These are phyloP conservation scores for Naganishia sp. DNA, from an alignment of 1,284 basidiomycete genomes.

Conservation along the genomic window DNA sequence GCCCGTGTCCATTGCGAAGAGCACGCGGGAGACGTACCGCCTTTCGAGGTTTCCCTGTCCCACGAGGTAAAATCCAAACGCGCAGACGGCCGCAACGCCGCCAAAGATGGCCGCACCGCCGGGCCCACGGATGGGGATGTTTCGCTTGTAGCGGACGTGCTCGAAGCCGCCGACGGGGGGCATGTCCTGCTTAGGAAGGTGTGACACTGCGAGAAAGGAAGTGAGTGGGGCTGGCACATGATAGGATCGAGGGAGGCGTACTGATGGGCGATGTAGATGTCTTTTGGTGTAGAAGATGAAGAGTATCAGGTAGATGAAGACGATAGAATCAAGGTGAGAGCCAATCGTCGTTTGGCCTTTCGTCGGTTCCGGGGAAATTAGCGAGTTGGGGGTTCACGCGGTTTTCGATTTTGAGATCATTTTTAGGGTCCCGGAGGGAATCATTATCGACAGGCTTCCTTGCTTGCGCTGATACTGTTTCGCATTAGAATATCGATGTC, in stretches of 20 bases:
- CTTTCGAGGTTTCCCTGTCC: slow-evolving; percentile 88
- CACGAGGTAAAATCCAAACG: slow-evolving; percentile 88
- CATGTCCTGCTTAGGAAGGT: slow-evolving; percentile 64
- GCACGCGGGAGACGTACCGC: slow-evolving; percentile 64
- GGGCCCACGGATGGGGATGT: slow-evolving; percentile 88
- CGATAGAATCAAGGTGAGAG: background rate
- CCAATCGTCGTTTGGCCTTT: background rate
- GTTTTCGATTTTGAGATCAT: no score
- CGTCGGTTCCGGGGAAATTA: no score
- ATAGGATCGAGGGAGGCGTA: background rate
- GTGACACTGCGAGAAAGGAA: background rate
- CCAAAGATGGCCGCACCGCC: slow-evolving; percentile 83
- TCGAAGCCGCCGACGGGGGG: slow-evolving; percentile 93
- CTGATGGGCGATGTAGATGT: slow-evolving; percentile 4
- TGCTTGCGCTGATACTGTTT: no score
- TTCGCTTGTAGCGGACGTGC: slow-evolving; percentile 91
- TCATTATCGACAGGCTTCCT: no score
- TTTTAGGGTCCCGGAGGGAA: no score
- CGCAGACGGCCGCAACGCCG: slow-evolving; percentile 79
- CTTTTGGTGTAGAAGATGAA: no score
- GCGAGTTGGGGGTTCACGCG: no score
- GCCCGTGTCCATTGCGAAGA: background rate
- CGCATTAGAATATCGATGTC: no score
- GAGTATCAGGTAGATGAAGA: no score
- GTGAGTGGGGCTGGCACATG: background rate